Evolutionary conservation across 768 basidiomycete species (phyloP).

Genomic region (Naematelia encephala): DNA sequence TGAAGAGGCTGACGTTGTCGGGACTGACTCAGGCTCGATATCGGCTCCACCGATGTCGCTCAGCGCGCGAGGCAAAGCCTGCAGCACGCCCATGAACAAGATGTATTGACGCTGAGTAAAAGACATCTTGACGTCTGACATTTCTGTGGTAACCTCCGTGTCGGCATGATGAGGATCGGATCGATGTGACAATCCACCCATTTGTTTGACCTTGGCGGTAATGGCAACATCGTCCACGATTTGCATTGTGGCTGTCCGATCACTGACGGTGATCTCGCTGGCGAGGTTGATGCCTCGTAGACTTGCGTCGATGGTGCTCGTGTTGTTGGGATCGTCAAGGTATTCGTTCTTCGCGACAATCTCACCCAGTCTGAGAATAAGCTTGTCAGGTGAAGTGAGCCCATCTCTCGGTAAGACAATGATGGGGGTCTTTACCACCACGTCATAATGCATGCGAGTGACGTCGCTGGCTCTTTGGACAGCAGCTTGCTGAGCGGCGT

Average conservation of each 20-base stretch:
- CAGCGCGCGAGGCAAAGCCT: conserved; percentile 58
- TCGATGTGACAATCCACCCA: conserved; percentile 58
- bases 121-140: conserved; percentile 39
- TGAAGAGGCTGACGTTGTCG: conserved; percentile 23
- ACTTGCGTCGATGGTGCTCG: conserved; percentile 67
- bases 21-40: conserved; percentile 33
- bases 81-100: conserved; percentile 47
- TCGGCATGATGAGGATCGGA: conserved; percentile 62
- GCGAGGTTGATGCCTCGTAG: conserved; percentile 78
- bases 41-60: conserved; percentile 50
- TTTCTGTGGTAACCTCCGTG: conserved; percentile 56
- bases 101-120: conserved; percentile 37
- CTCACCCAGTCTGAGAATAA: conserved; percentile 83
- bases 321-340: conserved; percentile 54
- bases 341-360: conserved; percentile 77
- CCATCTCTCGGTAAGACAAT: conserved; percentile 73
- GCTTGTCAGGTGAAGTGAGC: conserved; percentile 60
- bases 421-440: conserved; percentile 90
- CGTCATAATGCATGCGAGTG: conserved; percentile 77
- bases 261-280: conserved; percentile 62
- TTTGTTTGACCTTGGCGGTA: conserved; percentile 65
- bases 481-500: conserved; percentile 87
- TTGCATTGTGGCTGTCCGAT: conserved; percentile 61
- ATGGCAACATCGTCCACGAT: conserved; percentile 90
- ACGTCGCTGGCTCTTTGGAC: conserved; percentile 82